Conservation (phyloP, 139 green algal species). For the Dunaliella primolecta region DNA sequence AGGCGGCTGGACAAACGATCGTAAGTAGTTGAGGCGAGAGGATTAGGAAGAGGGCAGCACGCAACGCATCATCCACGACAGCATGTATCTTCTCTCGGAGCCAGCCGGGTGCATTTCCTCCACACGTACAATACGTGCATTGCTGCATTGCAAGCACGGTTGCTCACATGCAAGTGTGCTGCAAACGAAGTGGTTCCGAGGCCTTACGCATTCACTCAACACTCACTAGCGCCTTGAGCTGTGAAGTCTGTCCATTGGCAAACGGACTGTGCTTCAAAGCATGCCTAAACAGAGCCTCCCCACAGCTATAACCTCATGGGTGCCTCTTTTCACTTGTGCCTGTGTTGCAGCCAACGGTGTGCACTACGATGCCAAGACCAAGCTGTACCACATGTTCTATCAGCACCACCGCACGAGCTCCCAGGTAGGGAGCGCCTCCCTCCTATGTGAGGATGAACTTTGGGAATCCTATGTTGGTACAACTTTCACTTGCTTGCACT, state of each 20-base stretch:
- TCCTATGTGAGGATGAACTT: no score
- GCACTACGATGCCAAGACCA: neutral
- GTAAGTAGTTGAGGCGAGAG: neutral
- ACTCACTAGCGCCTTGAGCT: no score
- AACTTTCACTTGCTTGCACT: no score
- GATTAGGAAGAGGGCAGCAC: neutral
- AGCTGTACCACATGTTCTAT: constrained; percentile 51
- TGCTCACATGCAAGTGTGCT: no score
- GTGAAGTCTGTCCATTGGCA: no score
- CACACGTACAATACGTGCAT: neutral
- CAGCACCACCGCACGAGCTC: constrained; percentile 56
- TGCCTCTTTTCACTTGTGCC: neutral
- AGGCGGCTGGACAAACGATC: neutral
- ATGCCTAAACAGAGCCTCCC: neutral
- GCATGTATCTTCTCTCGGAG: neutral
- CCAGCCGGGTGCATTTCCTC: neutral
- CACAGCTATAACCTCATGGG: neutral
- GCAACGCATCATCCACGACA: neutral
- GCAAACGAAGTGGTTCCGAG: no score
- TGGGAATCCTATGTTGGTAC: no score
- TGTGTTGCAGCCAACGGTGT: constrained; percentile 1
- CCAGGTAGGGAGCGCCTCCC: no score
- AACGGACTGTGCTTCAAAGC: no score
- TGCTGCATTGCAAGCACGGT: no score
- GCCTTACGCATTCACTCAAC: no score